Evolutionary conservation across 768 basidiomycete species (phyloP).

Genomic region (Boletus rufocinnamomeus): DNA sequence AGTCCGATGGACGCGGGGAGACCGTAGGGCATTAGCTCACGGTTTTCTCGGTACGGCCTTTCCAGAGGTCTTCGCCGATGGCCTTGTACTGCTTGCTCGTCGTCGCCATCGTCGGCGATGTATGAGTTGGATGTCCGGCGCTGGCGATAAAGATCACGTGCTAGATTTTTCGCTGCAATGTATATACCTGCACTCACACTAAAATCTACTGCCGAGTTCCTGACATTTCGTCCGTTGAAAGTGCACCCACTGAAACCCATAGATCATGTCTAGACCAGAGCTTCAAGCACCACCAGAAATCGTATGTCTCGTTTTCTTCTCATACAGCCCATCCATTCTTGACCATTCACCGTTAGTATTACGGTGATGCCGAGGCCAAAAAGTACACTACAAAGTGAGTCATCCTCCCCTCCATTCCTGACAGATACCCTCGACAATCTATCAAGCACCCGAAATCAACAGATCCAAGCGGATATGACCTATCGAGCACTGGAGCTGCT

Average conservation of each 20-base stretch:
- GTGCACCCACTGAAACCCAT: neutral
- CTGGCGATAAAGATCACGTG: constrained; percentile 29
- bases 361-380: constrained; percentile 91
- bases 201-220: neutral
- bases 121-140: neutral
- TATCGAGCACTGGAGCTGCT: constrained; percentile 92
- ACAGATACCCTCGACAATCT: constrained; percentile 12
- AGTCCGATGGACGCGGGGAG: constrained; percentile 18
- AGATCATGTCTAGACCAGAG: constrained; percentile 81
- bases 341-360: constrained; percentile 62
- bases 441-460: constrained; percentile 87
- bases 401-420: neutral
- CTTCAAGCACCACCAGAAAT: constrained; percentile 89
- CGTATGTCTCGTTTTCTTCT: constrained; percentile 43
- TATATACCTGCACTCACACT: neutral
- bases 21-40: constrained; percentile 46
- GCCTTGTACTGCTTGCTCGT: constrained; percentile 83
- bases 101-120: constrained; percentile 55
- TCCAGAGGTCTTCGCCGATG: constrained; percentile 96
- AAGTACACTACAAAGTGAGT: constrained; percentile 95
- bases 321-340: neutral
- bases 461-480: constrained; percentile 97
- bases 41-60: constrained; percentile 90
- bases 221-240: neutral
- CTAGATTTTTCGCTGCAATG: neutral